Conservation (phyloP, 1,284 basidiomycete species). For the Ustilago lituana region DNA sequence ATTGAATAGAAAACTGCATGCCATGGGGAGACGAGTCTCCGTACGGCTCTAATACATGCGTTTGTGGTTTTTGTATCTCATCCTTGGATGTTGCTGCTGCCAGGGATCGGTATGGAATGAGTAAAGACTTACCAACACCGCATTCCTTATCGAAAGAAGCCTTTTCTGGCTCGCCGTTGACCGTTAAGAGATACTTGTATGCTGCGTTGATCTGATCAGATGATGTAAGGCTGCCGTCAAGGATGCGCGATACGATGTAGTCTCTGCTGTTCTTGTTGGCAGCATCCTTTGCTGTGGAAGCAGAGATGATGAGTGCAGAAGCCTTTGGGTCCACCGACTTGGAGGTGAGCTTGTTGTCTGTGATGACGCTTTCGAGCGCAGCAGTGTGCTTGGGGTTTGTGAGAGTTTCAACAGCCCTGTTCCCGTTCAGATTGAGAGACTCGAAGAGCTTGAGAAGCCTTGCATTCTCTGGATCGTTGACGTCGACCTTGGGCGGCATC, state of each 20-base stretch:
- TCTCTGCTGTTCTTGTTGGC: conserved; percentile 73
- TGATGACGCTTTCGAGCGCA: conserved; percentile 78
- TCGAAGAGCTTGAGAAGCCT: conserved; percentile 77
- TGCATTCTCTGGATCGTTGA: conserved; percentile 69
- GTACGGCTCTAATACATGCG: conserved; percentile 63
- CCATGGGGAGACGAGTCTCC: conserved; percentile 44
- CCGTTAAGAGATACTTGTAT: conserved; percentile 77
- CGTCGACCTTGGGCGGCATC: conserved; percentile 72
- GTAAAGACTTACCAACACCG: conserved; percentile 80
- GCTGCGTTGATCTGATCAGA: conserved; percentile 82
- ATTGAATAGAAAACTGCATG: conserved; percentile 43
- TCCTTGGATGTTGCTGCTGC: conserved; percentile 34
- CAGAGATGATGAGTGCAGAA: conserved; percentile 76
- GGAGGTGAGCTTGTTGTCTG: conserved; percentile 61
- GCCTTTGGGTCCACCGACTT: conserved; percentile 79
- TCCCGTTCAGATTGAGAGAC: conserved; percentile 79
- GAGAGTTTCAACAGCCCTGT: conserved; percentile 78
- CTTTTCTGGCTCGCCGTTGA: conserved; percentile 74
- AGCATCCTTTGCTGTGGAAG: conserved; percentile 74
- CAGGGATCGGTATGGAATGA: background rate
- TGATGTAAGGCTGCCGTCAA: conserved; percentile 78
- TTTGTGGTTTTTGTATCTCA: conserved; percentile 55
- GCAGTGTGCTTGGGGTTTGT: conserved; percentile 61
- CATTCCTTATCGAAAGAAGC: conserved; percentile 80
- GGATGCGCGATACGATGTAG: conserved; percentile 77